Percentiles rank a stretch among this genome's conserved stretches.
These are phyloP conservation scores for Candida mesenterica DNA, from an alignment of 1,139 yeast species.

Conservation along the genomic window DNA sequence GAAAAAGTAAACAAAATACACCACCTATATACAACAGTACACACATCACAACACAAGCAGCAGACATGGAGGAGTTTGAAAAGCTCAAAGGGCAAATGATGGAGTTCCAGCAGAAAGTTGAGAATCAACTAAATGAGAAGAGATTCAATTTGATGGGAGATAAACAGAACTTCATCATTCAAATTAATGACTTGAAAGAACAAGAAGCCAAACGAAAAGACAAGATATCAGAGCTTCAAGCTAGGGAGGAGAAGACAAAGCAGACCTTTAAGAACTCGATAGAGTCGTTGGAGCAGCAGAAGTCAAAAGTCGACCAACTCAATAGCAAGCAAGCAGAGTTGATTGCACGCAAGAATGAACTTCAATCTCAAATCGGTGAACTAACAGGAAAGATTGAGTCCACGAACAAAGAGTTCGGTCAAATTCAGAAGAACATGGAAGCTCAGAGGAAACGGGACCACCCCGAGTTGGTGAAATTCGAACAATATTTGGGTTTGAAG, in stretches of 20 bases:
- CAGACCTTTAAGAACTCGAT: slow-evolving; percentile 19
- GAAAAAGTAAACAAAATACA: too few species aligned
- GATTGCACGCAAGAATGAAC: slow-evolving; percentile 19
- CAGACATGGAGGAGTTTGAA: slow-evolving; percentile 22
- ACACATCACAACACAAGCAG: too few species aligned
- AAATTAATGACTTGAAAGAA: slow-evolving; percentile 28
- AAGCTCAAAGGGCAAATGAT: slow-evolving; percentile 30
- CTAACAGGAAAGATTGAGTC: slow-evolving; percentile 22
- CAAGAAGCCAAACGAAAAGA: slow-evolving; percentile 26
- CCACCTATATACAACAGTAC: too few species aligned
- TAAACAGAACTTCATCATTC: slow-evolving; percentile 29
- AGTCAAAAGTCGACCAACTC: slow-evolving; percentile 27
- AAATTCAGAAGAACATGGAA: slow-evolving; percentile 19
- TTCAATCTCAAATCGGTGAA: slow-evolving; percentile 28
- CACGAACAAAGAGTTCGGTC: slow-evolving; percentile 20
- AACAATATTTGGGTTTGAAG: slow-evolving; percentile 44
- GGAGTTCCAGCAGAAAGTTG: slow-evolving; percentile 27
- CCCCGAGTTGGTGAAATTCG: slow-evolving; percentile 42
- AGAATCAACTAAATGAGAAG: slow-evolving; percentile 24
- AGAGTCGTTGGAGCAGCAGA: slow-evolving; percentile 15
- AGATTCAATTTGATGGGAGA: slow-evolving; percentile 27
- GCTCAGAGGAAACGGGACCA: slow-evolving; percentile 33
- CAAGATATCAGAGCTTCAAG: slow-evolving; percentile 21
- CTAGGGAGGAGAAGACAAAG: slow-evolving; percentile 20
- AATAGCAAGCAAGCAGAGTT: slow-evolving; percentile 23